phyloP scores from a whole-genome alignment of 2,329 filamentous ascomycete genomes.

The Allantophomopsis cytisporea region DNA sequence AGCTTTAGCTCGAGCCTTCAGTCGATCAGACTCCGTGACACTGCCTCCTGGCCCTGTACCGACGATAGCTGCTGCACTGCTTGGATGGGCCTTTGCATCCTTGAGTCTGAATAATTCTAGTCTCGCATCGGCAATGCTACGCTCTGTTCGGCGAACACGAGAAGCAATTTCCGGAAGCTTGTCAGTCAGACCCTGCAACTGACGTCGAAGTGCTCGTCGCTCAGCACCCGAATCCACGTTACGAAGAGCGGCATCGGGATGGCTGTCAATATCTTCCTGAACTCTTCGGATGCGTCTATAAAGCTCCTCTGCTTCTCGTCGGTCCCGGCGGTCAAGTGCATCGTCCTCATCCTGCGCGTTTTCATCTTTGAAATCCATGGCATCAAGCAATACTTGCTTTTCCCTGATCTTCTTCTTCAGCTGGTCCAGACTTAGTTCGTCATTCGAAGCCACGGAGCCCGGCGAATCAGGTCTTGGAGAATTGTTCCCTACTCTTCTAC shows the following conservation, averaged over 20 bases:
- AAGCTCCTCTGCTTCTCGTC: conserved; percentile 83
- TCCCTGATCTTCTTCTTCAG: conserved; percentile 86
- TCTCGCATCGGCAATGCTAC: conserved; percentile 81
- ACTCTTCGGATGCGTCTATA: conserved; percentile 84
- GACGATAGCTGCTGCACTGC: conserved; percentile 66
- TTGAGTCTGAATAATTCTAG: conserved; percentile 87
- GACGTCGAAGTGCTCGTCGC: conserved; percentile 70
- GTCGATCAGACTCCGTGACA: conserved; percentile 83
- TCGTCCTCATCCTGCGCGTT: conserved; percentile 84
- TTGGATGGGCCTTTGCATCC: conserved; percentile 84
- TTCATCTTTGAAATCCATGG: conserved; percentile 93
- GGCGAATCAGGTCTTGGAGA: conserved; percentile 75
- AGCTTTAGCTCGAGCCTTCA: conserved; percentile 89
- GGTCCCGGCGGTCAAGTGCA: conserved; percentile 76
- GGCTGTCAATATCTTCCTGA: conserved; percentile 87
- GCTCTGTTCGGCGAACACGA: conserved; percentile 79
- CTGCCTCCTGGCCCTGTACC: conserved; percentile 85
- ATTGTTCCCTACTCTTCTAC: conserved; percentile 63
- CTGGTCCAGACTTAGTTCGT: conserved; percentile 78
- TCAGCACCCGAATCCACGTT: conserved; percentile 79
- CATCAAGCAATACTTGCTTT: conserved; percentile 87
- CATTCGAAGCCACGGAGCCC: conserved; percentile 53
- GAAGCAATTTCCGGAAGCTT: conserved; percentile 86
- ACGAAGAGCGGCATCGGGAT: conserved; percentile 63
- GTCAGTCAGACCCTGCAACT: conserved; percentile 79